These are phyloP conservation scores for Spiraea crenata DNA, from an alignment of 331 rosid species.

Conservation along the genomic window DNA sequence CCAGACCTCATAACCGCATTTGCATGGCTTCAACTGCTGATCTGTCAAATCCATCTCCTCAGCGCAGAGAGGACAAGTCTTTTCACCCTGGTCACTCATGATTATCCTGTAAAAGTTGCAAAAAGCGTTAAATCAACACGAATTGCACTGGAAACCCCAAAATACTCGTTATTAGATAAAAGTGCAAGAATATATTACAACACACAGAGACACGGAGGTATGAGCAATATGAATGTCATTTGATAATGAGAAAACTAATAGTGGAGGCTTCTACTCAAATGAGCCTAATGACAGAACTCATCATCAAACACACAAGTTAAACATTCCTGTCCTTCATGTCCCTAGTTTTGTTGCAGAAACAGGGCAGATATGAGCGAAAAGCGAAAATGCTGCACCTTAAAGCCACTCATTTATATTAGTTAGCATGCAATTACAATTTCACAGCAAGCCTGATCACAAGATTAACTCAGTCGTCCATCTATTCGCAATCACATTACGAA, in stretches of 20 bases:
- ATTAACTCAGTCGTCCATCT: neutral
- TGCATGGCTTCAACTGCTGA: slow-evolving; percentile 99
- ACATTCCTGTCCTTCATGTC: neutral
- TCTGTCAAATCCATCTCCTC: slow-evolving; percentile 99
- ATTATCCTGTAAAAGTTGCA: slow-evolving; percentile 37
- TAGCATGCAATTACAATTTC: slow-evolving; percentile 6
- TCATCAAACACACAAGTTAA: neutral
- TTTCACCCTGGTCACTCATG: slow-evolving; percentile 98
- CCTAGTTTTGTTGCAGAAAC: neutral
- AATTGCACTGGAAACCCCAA: neutral
- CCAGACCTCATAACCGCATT: slow-evolving; percentile 92
- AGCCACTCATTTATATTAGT: neutral
- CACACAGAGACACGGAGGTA: neutral
- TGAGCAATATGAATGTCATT: neutral
- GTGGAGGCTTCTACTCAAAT: neutral
- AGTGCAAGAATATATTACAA: neutral
- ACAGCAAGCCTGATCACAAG: neutral
- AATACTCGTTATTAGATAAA: neutral
- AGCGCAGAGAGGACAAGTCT: slow-evolving; percentile 95
- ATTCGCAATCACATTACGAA: slow-evolving; percentile 17
- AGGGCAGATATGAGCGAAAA: neutral
- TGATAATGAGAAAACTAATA: neutral
- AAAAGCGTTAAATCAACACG: slow-evolving; percentile 17
- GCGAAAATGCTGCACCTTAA: neutral
- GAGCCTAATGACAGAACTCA: neutral